Evolutionary conservation across 2,329 filamentous ascomycete genomes (phyloP).

Genomic region (Beauveria caledonica): DNA sequence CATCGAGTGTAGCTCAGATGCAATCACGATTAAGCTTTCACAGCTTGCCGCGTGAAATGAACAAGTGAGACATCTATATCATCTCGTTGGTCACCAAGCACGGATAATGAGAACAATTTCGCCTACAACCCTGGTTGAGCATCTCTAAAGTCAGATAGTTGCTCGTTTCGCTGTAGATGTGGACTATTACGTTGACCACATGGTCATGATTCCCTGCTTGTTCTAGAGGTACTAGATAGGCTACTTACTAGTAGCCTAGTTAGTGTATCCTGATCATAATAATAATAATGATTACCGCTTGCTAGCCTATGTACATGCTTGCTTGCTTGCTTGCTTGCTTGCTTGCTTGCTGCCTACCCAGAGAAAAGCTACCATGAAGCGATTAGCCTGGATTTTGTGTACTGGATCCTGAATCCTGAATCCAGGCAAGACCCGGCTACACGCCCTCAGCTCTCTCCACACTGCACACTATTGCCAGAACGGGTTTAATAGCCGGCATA

Average conservation of each 20-base stretch:
- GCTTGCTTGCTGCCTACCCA: neutral
- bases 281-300: too few relatives aligned
- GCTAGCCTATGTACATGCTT: too few relatives aligned
- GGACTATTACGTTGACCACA: neutral
- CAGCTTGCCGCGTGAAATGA: too few relatives aligned
- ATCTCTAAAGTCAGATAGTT: neutral
- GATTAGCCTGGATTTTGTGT: neutral
- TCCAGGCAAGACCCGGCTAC: neutral
- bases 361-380: neutral
- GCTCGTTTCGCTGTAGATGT: too few relatives aligned
- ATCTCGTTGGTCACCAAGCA: too few relatives aligned
- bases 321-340: neutral
- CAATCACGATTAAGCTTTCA: too few relatives aligned
- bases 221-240: too few relatives aligned
- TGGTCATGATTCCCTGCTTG: too few relatives aligned
- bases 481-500: neutral
- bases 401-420: neutral
- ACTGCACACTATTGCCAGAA: neutral
- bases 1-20: too few relatives aligned
- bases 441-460: neutral
- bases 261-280: too few relatives aligned
- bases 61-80: too few relatives aligned
- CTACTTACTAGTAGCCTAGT: too few relatives aligned
- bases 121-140: neutral
- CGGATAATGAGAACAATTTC: neutral